These are phyloP conservation scores for Aureobasidium sp. DNA, from an alignment of 2,329 filamentous ascomycete species.

Conservation along the genomic window DNA sequence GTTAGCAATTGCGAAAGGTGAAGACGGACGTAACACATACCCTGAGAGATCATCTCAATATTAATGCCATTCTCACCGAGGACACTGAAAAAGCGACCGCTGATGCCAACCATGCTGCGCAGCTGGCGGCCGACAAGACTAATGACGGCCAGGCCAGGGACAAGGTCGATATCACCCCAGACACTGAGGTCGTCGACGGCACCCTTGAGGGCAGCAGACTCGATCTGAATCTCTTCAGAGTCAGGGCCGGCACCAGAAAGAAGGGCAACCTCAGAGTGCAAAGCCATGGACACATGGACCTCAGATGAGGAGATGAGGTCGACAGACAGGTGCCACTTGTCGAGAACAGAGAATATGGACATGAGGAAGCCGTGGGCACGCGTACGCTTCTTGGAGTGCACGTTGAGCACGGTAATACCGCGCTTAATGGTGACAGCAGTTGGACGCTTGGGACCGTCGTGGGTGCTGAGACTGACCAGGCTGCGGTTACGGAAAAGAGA, in stretches of 20 bases:
- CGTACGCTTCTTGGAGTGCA: conserved; percentile 94
- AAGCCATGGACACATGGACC: conserved; percentile 94
- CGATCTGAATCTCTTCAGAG: conserved; percentile 40
- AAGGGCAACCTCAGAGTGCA: conserved; percentile 66
- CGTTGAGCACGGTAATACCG: conserved; percentile 92
- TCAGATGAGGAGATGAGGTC: conserved; percentile 95
- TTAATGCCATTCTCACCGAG: conserved; percentile 91
- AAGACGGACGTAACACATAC: conserved; percentile 41
- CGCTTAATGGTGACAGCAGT: conserved; percentile 90
- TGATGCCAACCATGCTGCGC: conserved; percentile 92
- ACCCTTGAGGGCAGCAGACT: conserved; percentile 39
- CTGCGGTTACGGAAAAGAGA: conserved; percentile 41
- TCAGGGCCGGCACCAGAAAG: conserved; percentile 36
- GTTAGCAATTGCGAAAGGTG: neutral
- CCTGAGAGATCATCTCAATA: conserved; percentile 99
- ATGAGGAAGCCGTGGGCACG: conserved; percentile 95
- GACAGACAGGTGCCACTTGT: conserved; percentile 79
- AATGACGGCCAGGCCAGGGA: conserved; percentile 89
- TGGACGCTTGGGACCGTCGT: conserved; percentile 32
- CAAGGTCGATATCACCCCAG: conserved; percentile 83
- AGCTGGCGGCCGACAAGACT: conserved; percentile 91
- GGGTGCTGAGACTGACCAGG: conserved; percentile 34
- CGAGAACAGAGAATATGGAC: conserved; percentile 83
- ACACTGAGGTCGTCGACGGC: conserved; percentile 62
- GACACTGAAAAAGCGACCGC: conserved; percentile 89